Conservation (phyloP, 805 yeast species). For the Kazachstania bromeliacearum region DNA sequence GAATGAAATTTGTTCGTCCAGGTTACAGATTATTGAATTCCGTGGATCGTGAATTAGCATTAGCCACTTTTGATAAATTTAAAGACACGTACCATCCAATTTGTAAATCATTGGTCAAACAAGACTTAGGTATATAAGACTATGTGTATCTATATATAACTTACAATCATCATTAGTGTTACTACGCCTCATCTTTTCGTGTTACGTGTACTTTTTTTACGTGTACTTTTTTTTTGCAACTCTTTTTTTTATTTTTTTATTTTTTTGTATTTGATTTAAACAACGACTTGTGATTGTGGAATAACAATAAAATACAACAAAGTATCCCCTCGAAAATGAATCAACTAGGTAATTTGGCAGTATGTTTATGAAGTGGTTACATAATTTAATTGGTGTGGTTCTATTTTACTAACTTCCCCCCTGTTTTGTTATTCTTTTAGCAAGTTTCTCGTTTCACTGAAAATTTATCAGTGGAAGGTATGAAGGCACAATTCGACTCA, state of each 20-base stretch:
- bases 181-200: not conserved
- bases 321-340: slow-evolving; percentile 5
- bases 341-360: slow-evolving; percentile 9
- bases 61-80: slow-evolving; percentile 50
- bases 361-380: slow-evolving; percentile 3
- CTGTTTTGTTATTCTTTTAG: slow-evolving; percentile 5
- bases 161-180: no score
- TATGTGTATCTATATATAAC: not conserved
- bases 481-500: slow-evolving; percentile 38
- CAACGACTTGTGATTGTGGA: no score
- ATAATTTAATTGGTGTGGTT: not conserved
- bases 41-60: slow-evolving; percentile 59
- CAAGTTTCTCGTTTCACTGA: slow-evolving; percentile 26
- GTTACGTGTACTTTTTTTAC: no score
- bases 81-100: slow-evolving; percentile 72
- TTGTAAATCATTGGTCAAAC: slow-evolving; percentile 70
- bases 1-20: slow-evolving; percentile 92
- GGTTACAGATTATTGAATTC: slow-evolving; percentile 57
- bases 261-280: not conserved
- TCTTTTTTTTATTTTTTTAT: no score
- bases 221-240: no score
- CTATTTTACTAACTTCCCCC: not conserved
- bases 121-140: slow-evolving; percentile 49
- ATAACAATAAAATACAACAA: not conserved
- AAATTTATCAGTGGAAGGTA: slow-evolving; percentile 24